Evolutionary conservation across 352 stramenopile species (phyloP), one percentile per base, ranked within the genome.

Genomic region (Globisporangium uncinulatum): DNA sequence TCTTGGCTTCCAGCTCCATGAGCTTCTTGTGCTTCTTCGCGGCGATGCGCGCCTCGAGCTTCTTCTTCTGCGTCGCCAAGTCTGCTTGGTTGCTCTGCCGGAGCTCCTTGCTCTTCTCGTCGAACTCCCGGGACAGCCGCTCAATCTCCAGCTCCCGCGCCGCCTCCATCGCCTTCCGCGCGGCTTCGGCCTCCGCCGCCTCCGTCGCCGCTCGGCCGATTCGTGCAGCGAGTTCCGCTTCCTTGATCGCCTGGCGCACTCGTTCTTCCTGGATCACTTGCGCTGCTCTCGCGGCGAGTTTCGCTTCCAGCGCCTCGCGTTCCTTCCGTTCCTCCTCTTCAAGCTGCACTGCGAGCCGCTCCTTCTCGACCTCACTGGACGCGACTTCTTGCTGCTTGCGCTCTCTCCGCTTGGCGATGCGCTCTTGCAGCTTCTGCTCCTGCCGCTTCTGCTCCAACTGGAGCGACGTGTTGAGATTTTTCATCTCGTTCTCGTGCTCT

Each of bases 1-100:
- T 71, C 57, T 90, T 90, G 11, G 76, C 76, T 54, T 91, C 75
- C 2, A 94, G 62, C 21, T 94, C 80, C 54, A 74, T 69, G 20
- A 86, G 57, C 49, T 91, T 92, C 20, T 85, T 87, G 36, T 87
- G 63, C 62, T 89, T 89, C 66, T 89, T 93, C 6, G 78, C 74
- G 1, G 76, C 80, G 13, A 94, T 79, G 36, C 83, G 74, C 47
- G 74, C 71, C 56, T 89, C 79, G 10, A 94, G 71, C 42, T 86
- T 87, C 43, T 70, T 67, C 57, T 89, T 90, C 45, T 94, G 83
- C 4, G 69, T 71, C 17, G 63, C 56, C 5, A 74, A 66, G 54
- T 94, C 83, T 4, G 65, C 76, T 36, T 76, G 68, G 58, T 89
- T 71, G n/a, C 66, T 74, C 50, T 83, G 65, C 8, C 57, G 69